phyloP scores from a whole-genome alignment of 345 rosid species.

The Dovyalis caffra region DNA sequence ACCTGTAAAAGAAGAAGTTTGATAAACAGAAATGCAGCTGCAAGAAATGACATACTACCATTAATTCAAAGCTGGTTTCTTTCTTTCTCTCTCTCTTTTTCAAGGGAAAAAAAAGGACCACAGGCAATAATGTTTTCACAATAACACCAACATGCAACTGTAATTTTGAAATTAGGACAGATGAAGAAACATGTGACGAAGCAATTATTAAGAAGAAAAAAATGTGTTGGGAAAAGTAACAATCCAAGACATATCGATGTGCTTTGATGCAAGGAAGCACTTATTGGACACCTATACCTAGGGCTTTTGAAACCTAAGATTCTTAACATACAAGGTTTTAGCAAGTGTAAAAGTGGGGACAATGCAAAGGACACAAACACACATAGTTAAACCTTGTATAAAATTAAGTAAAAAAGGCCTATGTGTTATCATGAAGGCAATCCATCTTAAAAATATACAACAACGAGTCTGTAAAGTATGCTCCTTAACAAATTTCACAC shows the following conservation, averaged over 20 bases:
- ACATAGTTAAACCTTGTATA: background rate
- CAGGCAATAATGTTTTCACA: background rate
- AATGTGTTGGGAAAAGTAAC: background rate
- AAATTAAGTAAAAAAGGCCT: background rate
- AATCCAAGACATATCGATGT: background rate
- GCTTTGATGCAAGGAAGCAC: slow-evolving; percentile 3
- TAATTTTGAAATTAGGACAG: background rate
- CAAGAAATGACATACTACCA: background rate
- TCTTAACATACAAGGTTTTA: background rate
- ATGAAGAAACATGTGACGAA: background rate
- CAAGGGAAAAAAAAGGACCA: background rate
- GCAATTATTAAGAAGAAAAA: background rate
- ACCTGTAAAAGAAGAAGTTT: slow-evolving; percentile 45
- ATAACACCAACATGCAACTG: background rate
- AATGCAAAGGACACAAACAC: background rate
- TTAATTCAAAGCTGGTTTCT: background rate
- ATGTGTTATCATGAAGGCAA: background rate
- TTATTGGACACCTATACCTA: background rate
- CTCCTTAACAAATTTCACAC: background rate
- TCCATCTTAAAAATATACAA: background rate
- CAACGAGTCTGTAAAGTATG: background rate
- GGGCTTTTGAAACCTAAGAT: background rate
- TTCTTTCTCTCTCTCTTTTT: background rate
- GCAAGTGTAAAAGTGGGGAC: background rate
- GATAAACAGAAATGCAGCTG: background rate